Base-by-base conservation (phyloP, 441 rosid species). In the Erodium texanum region DNA sequence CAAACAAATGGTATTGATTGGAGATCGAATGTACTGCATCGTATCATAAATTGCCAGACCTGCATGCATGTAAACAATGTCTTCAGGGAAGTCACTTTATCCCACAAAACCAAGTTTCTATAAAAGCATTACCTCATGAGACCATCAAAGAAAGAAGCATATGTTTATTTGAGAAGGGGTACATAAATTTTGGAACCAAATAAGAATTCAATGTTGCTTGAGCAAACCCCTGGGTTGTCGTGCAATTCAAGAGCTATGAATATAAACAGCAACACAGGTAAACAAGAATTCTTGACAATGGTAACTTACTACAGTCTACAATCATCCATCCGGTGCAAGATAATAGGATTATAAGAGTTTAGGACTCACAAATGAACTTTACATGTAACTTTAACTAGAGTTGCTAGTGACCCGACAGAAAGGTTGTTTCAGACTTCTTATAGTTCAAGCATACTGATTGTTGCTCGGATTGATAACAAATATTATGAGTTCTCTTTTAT, bases 21-120 rank as follows among this genome's bases (percentile, higher is more conserved):
- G 98, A 71, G 97, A 94, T 50, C 88, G 86, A 64, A 94, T 86
- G 75, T 94, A 94, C 78, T 92, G 48, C 97, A 94, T 92, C 0
- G 98, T 94, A 70, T 94, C 98, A 54, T 94, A 92, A 66, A 94
- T 92, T 18, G 98, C 96, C 77, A 94, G 97, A 48, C 98, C 99
- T 92, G 83, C 22, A 71, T 16, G 70, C 59, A 56, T 69, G 20
- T 9, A 5, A 52, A 6, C 59, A 16, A 7, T 18, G 20, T 52
- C 20, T 52, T 18, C 22, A 52, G 59, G 59, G 23, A 16, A 52
- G 20, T 16, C 23, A 52, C 15, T 52, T 18, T 6, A 52, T 14
- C 14, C 20, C 59, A 52, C 22, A 18, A 52, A 52, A 52, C 5
- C 59, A 19, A 52, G 48, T 41, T 41, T 41, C 48, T 41, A 41